Evolutionary conservation across 257 asterid genomes (phyloP).

Genomic region (Primulina tabacum): DNA sequence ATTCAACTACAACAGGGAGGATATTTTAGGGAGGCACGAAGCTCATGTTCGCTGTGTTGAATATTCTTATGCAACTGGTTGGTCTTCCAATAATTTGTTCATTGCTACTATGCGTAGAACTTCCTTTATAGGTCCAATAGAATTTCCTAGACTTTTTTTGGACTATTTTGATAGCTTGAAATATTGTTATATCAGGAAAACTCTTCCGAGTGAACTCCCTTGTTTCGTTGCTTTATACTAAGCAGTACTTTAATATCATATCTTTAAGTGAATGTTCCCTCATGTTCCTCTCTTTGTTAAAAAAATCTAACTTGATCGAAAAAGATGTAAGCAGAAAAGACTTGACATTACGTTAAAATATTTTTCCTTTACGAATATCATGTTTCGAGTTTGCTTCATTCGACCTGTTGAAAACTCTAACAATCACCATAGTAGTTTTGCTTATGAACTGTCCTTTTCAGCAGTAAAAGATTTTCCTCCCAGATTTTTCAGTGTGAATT

Average conservation of each 20-base stretch:
- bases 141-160: background rate
- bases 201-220: background rate
- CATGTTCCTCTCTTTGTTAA: background rate
- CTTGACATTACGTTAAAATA: background rate
- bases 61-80: constrained; percentile 78
- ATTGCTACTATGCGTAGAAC: background rate
- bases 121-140: background rate
- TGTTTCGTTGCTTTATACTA: background rate
- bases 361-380: background rate
- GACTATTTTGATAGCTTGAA: background rate
- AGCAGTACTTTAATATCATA: background rate
- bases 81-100: constrained; percentile 15
- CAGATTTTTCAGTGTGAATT: constrained; percentile 13
- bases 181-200: background rate
- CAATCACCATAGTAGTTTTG: background rate
- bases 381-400: background rate
- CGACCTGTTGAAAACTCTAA: background rate
- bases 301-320: background rate
- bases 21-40: constrained; percentile 68
- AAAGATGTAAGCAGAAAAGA: background rate
- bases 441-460: background rate
- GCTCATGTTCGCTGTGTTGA: constrained; percentile 84
- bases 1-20: constrained; percentile 62
- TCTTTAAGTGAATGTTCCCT: background rate
- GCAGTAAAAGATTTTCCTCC: background rate